phyloP scores from a whole-genome alignment of 352 stramenopile genomes.

The Pelagophyceae sp. region DNA sequence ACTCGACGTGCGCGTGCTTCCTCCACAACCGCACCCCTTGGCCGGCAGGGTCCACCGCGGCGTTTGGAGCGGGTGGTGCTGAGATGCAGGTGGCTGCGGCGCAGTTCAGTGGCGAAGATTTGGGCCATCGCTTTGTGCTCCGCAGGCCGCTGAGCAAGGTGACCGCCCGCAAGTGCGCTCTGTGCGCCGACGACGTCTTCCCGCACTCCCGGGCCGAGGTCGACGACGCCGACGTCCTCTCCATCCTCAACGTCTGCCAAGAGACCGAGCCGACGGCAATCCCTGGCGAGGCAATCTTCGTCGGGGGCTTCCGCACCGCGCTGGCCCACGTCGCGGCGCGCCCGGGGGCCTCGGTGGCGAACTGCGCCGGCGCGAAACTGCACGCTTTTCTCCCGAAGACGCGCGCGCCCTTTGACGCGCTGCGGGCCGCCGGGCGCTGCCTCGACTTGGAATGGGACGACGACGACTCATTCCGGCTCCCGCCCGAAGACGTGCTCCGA shows the following conservation, averaged over 20 bases:
- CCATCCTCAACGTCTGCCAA: background rate
- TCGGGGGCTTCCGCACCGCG: background rate
- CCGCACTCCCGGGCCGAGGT: background rate
- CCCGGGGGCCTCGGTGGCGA: background rate
- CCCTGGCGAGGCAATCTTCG: background rate
- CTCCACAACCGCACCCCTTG: too few relatives aligned
- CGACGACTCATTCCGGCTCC: background rate
- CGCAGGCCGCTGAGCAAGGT: background rate
- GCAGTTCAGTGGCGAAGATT: background rate
- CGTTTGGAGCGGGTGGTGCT: too few relatives aligned
- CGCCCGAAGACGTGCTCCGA: background rate
- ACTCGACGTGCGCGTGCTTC: too few relatives aligned
- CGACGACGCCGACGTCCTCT: background rate
- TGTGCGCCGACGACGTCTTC: background rate
- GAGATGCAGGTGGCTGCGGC: background rate
- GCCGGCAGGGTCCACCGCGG: too few relatives aligned
- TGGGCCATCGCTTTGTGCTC: background rate
- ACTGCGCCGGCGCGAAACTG: background rate
- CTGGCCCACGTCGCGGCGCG: background rate
- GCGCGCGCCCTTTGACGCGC: background rate
- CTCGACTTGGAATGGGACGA: background rate
- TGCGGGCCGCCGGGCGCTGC: background rate
- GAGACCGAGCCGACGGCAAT: background rate
- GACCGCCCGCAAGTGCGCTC: background rate
- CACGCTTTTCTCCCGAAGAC: background rate